A percentile compares a stretch with the other conserved stretches of the same genome.
These are phyloP conservation scores for Bonia amplexicaulis DNA, from an alignment of 176 grass and related monocot genomes.

Conservation along the genomic window DNA sequence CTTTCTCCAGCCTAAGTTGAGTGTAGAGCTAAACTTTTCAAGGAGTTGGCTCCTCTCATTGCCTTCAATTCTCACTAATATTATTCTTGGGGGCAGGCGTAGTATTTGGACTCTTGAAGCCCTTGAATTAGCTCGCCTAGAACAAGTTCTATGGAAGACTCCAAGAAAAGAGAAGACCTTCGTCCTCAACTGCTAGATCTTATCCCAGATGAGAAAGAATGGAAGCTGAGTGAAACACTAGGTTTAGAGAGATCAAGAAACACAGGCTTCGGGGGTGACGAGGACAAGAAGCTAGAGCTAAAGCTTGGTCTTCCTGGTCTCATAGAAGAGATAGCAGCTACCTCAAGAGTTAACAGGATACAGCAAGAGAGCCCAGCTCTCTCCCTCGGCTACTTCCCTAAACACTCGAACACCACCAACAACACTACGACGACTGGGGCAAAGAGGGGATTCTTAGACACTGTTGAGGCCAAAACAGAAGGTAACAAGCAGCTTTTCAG, in stretches of 20 bases:
- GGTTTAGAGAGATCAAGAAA: conserved; percentile 6
- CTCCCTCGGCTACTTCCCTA: conserved; percentile 50
- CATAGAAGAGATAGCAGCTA: not conserved
- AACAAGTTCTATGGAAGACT: conserved; percentile 50
- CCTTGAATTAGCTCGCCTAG: conserved; percentile 14
- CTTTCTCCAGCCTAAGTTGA: conserved; percentile 45
- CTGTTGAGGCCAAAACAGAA: conserved; percentile 48
- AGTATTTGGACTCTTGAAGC: conserved; percentile 16
- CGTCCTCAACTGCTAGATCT: conserved; percentile 73
- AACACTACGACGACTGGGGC: conserved; percentile 38
- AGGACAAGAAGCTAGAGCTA: conserved; percentile 76
- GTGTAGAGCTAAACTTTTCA: conserved; percentile 30
- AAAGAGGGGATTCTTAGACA: conserved; percentile 61
- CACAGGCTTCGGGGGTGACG: conserved; percentile 31
- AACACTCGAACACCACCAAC: conserved; percentile 15
- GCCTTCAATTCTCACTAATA: conserved; percentile 7
- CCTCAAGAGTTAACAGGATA: conserved; percentile 9
- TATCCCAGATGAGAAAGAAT: conserved; percentile 61
- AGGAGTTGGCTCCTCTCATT: conserved; percentile 15
- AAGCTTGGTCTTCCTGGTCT: conserved; percentile 79
- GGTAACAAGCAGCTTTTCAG: conserved; percentile 38
- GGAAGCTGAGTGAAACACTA: conserved; percentile 35
- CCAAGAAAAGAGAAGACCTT: conserved; percentile 28
- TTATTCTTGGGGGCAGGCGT: not conserved
- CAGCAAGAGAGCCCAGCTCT: conserved; percentile 45